Base-by-base conservation (phyloP, 441 rosid species). In the Arabidopsis lyrata region DNA sequence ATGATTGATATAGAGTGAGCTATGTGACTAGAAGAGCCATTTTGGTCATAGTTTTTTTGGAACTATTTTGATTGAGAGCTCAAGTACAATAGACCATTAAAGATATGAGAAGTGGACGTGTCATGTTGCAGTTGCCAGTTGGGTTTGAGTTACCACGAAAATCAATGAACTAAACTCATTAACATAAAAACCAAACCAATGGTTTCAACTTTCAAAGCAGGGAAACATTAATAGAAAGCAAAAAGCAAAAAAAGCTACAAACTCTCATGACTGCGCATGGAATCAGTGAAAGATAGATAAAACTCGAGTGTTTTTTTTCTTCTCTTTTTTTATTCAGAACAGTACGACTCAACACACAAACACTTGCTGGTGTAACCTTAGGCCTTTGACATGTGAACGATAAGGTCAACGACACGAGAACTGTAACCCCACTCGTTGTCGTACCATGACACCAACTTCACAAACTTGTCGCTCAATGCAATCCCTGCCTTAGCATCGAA, bases 401-500 rank as follows among this genome's bases (percentile, higher is more conserved):
- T 81, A 80, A 90, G 77, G 80, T 92, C 97, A 1, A 92, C 85
- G 4, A 88, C 95, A 36, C 97, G 93, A 16, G 87, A 20, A 57
- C 96, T 82, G 90, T 88, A 88, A 52, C 90, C 93, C 88, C 84
- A 81, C 24, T 88, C 90, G 34, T 88, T 88, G 84, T 88, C 93
- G 38, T 88, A 88, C 93, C 93, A 88, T 0, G 89, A 22, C 53
- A 88, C 76, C 54, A 88, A 71, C 74, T 88, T 88, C 64, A 65
- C 83, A 66, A 86, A 88, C 0, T 68, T 77, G 9, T 82, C 78
- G 7, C 65, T 88, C 83, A 86, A 70, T 6, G 89, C 86, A 59
- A 88, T 88, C 50, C 93, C 93, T n/a, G 93, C 93, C 77, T 88
- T 88, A 10, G 93, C 93, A 74, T 88, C 93, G 27, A 86, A 88